Conservation (phyloP, 805 yeast species). For the Candida railenensis region DNA sequence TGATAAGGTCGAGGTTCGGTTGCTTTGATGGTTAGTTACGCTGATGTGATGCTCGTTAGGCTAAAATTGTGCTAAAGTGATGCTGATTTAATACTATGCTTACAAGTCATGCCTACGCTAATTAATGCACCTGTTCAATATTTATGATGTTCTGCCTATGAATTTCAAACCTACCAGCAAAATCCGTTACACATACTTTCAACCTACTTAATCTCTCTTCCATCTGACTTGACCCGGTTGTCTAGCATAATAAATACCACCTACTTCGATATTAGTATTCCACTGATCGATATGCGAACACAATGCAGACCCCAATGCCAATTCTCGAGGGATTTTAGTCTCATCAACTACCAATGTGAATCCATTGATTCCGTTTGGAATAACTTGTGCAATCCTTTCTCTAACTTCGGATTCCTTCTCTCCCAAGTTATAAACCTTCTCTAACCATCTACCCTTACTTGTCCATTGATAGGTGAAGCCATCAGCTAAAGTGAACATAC, state of each 20-base stretch:
- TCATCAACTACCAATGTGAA: slow-evolving; percentile 57
- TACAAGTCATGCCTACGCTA: too few species aligned
- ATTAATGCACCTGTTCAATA: too few species aligned
- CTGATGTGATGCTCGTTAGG: too few species aligned
- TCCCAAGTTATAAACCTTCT: slow-evolving; percentile 56
- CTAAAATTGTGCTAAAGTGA: too few species aligned
- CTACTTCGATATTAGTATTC: slow-evolving; percentile 59
- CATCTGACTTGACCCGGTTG: slow-evolving; percentile 50
- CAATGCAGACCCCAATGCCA: slow-evolving; percentile 60
- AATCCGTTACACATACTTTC: too few species aligned
- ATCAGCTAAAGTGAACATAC: slow-evolving; percentile 59
- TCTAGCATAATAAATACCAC: slow-evolving; percentile 62
- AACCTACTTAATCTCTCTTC: slow-evolving; percentile 47
- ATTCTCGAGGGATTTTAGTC: slow-evolving; percentile 51
- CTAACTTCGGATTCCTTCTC: slow-evolving; percentile 65
- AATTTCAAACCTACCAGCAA: too few species aligned
- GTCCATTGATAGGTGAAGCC: slow-evolving; percentile 69
- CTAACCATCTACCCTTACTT: slow-evolving; percentile 54
- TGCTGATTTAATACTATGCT: too few species aligned
- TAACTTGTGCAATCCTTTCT: slow-evolving; percentile 60
- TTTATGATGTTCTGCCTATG: too few species aligned
- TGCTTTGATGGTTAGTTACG: too few species aligned
- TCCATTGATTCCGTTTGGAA: slow-evolving; percentile 52
- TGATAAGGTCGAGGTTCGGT: too few species aligned
- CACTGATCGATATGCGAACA: slow-evolving; percentile 66